Evolutionary conservation across 169 alveolate species (phyloP).

Genomic region (Cyclospora cayetanensis): DNA sequence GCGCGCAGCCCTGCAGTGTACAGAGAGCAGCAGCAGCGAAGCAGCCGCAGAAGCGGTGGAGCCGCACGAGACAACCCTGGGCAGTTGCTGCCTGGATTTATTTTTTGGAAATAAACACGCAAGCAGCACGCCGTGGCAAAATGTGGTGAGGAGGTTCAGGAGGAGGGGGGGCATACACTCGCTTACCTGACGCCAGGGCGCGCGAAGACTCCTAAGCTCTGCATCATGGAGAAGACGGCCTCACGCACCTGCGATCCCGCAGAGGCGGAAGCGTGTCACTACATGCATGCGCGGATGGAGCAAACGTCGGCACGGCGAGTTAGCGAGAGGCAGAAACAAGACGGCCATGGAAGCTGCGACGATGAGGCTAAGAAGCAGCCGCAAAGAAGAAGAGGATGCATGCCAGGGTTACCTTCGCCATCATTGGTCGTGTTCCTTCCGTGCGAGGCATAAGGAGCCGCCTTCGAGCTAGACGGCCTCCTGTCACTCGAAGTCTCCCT

Average conservation of each 20-base stretch:
- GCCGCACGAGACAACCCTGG: too few species aligned
- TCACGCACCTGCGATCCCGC: conserved; percentile 65
- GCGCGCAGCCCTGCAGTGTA: too few species aligned
- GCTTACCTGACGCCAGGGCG: neutral
- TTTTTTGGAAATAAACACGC: too few species aligned
- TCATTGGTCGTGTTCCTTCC: conserved; percentile 40
- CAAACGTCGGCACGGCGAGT: neutral
- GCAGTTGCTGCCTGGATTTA: too few species aligned
- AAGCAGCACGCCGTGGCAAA: too few species aligned
- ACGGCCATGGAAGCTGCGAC: neutral
- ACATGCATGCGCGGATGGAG: neutral
- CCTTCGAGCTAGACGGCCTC: neutral
- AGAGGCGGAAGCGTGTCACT: neutral
- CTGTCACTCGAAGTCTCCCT: conserved; percentile 10
- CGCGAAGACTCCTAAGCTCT: conserved; percentile 12
- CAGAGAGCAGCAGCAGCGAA: too few species aligned
- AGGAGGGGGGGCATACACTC: neutral
- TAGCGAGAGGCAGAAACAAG: neutral
- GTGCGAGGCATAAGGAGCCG: conserved; percentile 35
- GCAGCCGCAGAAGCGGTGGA: too few species aligned
- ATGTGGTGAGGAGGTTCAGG: too few species aligned
- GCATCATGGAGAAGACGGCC: conserved; percentile 53
- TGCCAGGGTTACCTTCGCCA: neutral
- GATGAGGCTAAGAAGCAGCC: neutral
- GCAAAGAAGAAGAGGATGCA: neutral